phyloP scores from a whole-genome alignment of 768 basidiomycete genomes.

The Kwoniella sp. region DNA sequence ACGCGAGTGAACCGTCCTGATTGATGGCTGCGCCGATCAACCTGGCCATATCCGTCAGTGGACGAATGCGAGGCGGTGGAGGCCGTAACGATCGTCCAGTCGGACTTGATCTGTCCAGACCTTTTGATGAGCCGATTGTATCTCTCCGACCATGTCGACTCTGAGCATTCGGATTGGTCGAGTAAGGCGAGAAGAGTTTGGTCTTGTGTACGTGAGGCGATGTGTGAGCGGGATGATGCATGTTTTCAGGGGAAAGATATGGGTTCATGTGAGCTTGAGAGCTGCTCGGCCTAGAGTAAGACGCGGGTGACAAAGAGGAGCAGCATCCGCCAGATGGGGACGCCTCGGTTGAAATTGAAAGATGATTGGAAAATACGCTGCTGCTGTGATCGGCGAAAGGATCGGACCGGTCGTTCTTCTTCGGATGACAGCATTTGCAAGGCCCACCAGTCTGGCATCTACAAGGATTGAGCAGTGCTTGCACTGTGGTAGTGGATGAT shows the following conservation, averaged over 20 bases:
- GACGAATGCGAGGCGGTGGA: slow-evolving; percentile 32
- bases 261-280: background rate
- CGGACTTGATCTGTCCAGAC: slow-evolving; percentile 12
- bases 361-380: background rate
- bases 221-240: slow-evolving; percentile 53
- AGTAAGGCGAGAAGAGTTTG: slow-evolving; percentile 54
- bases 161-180: slow-evolving; percentile 25
- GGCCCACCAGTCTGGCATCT: slow-evolving; percentile 51
- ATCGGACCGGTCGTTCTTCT: slow-evolving; percentile 20
- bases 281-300: slow-evolving; percentile 10
- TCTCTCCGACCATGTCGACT: slow-evolving; percentile 29
- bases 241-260: slow-evolving; percentile 38
- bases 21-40: slow-evolving; percentile 45
- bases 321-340: slow-evolving; percentile 11
- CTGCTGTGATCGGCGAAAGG: background rate
- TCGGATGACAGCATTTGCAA: slow-evolving; percentile 55
- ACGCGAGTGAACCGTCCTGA: slow-evolving; percentile 35
- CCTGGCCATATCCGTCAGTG: slow-evolving; percentile 40
- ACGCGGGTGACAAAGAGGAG: slow-evolving; percentile 2
- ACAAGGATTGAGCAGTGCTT: slow-evolving; percentile 54
- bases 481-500: slow-evolving; percentile 23
- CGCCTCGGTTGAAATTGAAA: background rate
- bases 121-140: background rate
- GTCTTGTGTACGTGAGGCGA: slow-evolving; percentile 55
- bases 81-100: slow-evolving; percentile 6